These are phyloP conservation scores for Xerocomus cyaneibrunnescens DNA, from an alignment of 1,284 basidiomycete species.

Conservation along the genomic window DNA sequence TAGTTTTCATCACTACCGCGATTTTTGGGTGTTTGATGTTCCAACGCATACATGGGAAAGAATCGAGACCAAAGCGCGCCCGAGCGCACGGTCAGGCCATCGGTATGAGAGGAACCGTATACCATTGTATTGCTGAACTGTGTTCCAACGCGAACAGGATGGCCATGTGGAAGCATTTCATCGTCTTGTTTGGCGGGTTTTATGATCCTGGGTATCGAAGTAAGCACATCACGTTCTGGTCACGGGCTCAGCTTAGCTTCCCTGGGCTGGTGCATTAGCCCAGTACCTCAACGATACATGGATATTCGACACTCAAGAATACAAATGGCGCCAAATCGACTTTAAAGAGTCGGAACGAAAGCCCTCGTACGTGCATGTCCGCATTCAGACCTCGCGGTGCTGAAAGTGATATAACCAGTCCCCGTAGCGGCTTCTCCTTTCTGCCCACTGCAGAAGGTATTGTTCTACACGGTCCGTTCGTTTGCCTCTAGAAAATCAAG, in stretches of 20 bases:
- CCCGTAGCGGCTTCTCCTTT: constrained; percentile 88
- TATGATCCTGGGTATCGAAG: constrained; percentile 80
- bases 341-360: constrained; percentile 66
- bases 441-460: constrained; percentile 80
- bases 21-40: constrained; percentile 83
- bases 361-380: constrained; percentile 57
- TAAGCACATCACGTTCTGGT: constrained; percentile 32
- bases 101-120: constrained; percentile 41
- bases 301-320: constrained; percentile 87
- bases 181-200: constrained; percentile 87
- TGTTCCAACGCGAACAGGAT: constrained; percentile 53
- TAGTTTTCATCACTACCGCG: constrained; percentile 89
- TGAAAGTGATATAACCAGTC: constrained; percentile 42
- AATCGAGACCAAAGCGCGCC: constrained; percentile 82
- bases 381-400: not conserved
- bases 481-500: not conserved
- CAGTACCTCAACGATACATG: constrained; percentile 87
- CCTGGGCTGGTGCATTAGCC: constrained; percentile 45
- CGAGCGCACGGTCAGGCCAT: constrained; percentile 83
- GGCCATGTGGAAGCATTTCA: constrained; percentile 88
- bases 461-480: constrained; percentile 69
- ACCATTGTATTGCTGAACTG: not conserved
- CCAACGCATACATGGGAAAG: constrained; percentile 81
- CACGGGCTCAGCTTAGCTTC: not conserved
- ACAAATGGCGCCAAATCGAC: constrained; percentile 84